A percentile compares a stretch with the other conserved stretches of the same genome.
Evolutionary conservation across 1,284 basidiomycete species (phyloP).

Genomic region (Agaricales sp.): DNA sequence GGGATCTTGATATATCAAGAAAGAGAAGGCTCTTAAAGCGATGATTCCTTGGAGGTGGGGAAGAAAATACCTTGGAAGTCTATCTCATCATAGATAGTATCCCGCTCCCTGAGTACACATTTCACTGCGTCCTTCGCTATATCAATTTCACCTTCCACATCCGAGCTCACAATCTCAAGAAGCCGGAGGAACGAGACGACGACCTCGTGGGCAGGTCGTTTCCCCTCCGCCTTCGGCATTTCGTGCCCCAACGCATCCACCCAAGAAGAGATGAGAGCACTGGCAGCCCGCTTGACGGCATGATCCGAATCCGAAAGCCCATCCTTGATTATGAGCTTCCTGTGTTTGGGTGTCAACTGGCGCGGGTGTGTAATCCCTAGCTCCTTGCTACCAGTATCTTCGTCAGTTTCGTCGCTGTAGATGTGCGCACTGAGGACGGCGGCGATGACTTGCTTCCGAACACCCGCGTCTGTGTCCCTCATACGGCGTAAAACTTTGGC

Average conservation of each 20-base stretch:
- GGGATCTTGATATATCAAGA: no score
- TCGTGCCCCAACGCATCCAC: conserved; percentile 42
- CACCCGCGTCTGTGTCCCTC: no score
- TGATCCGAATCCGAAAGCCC: conserved; percentile 86
- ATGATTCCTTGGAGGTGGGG: no score
- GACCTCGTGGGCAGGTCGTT: conserved; percentile 39
- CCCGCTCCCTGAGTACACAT: conserved; percentile 30
- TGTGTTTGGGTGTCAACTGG: conserved; percentile 63
- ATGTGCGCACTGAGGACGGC: no score
- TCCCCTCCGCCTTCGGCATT: conserved; percentile 26
- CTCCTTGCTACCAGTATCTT: conserved; percentile 70
- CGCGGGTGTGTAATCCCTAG: conserved; percentile 62
- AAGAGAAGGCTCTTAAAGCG: no score
- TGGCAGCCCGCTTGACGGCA: conserved; percentile 69
- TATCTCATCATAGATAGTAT: conserved; percentile 45
- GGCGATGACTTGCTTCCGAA: no score
- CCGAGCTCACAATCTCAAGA: conserved; percentile 35
- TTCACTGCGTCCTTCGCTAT: conserved; percentile 36
- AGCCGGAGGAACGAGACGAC: conserved; percentile 30
- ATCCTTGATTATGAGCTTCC: conserved; percentile 69
- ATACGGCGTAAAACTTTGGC: no score
- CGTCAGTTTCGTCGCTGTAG: no score
- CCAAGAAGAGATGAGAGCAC: conserved; percentile 72
- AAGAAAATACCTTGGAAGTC: conserved; percentile 73
- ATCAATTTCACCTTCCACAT: conserved; percentile 31